phyloP scores from a whole-genome alignment of 2,329 filamentous ascomycete species.

The Thelonectria rubi region DNA sequence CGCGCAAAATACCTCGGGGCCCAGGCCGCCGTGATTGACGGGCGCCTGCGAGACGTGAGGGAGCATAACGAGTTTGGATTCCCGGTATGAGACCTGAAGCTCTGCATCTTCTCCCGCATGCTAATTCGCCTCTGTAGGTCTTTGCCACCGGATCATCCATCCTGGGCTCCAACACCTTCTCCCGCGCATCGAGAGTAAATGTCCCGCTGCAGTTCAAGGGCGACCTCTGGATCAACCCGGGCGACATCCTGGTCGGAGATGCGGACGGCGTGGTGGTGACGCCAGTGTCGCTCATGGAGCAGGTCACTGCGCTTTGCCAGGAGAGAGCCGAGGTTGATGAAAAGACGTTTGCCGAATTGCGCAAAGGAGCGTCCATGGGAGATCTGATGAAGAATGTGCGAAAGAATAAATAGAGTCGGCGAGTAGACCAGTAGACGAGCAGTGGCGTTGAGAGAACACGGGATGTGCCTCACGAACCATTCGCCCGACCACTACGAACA shows the following conservation, averaged over 20 bases:
- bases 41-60: conserved; percentile 42
- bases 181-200: conserved; percentile 41
- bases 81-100: conserved; percentile 3
- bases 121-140: conserved; percentile 27
- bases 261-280: conserved; percentile 44
- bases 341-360: conserved; percentile 34
- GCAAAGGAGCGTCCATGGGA: conserved; percentile 23
- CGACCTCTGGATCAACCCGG: conserved; percentile 44
- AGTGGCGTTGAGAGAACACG: too few species aligned
- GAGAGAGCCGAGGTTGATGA: conserved; percentile 43
- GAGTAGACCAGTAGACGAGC: not conserved
- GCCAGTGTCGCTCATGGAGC: conserved; percentile 34
- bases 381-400: conserved; percentile 20
- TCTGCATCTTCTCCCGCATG: not conserved
- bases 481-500: conserved; percentile 28
- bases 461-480: too few species aligned
- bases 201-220: conserved; percentile 41
- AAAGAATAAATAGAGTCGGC: conserved; percentile 17
- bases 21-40: conserved; percentile 41
- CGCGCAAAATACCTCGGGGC: conserved; percentile 42
- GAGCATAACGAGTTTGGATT: conserved; percentile 40
- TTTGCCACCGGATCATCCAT: conserved; percentile 42
- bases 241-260: conserved; percentile 43
- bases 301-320: conserved; percentile 41
- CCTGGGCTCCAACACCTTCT: conserved; percentile 45